Conservation (phyloP, 148 eudicot species). For the Amaranthus cruentus region DNA sequence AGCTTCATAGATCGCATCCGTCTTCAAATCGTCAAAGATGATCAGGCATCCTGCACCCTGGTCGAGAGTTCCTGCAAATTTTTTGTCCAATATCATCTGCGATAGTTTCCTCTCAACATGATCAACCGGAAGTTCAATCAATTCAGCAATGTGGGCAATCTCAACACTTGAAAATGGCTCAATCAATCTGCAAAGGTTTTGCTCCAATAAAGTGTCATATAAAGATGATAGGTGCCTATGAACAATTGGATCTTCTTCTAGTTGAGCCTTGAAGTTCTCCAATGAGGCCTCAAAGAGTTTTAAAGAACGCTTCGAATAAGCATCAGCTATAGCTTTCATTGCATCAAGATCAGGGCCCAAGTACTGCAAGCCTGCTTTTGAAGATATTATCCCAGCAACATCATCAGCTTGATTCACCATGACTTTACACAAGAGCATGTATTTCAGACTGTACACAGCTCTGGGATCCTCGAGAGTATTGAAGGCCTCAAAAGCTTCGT, state of each 20-base stretch:
- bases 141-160: slow-evolving; percentile 42
- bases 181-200: slow-evolving; percentile 45
- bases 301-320: slow-evolving; percentile 41
- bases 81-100: slow-evolving; percentile 49
- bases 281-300: slow-evolving; percentile 42
- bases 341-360: slow-evolving; percentile 49
- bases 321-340: slow-evolving; percentile 50
- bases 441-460: slow-evolving; percentile 48
- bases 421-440: slow-evolving; percentile 46
- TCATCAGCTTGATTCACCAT: slow-evolving; percentile 57
- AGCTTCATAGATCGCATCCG: slow-evolving; percentile 46
- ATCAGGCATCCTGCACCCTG: slow-evolving; percentile 49
- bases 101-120: slow-evolving; percentile 47
- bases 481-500: slow-evolving; percentile 49
- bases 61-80: slow-evolving; percentile 47
- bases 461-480: slow-evolving; percentile 48
- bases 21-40: slow-evolving; percentile 41
- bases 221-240: slow-evolving; percentile 41
- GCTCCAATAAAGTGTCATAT: slow-evolving; percentile 45
- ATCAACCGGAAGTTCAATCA: slow-evolving; percentile 41
- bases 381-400: slow-evolving; percentile 44
- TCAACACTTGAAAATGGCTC: slow-evolving; percentile 48
- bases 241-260: slow-evolving; percentile 47
- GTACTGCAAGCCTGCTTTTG: slow-evolving; percentile 46
- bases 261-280: slow-evolving; percentile 35